Evolutionary conservation across 2,329 filamentous ascomycete genomes (phyloP), one percentile per base, ranked within the genome.

Genomic region (Aspergillus pseudonomiae): DNA sequence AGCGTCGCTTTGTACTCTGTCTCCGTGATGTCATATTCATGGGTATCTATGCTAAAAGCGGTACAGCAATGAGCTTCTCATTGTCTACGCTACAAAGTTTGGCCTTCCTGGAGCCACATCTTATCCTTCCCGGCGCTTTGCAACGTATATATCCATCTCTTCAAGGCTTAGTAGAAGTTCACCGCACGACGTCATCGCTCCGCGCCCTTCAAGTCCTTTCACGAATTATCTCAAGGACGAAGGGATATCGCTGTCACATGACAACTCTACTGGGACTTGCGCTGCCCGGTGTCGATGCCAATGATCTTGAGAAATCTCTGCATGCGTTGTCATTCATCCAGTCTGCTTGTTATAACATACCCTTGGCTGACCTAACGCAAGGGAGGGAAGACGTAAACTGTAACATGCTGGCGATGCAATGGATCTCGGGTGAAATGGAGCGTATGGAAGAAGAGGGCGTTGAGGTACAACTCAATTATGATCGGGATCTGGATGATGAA

Each of bases 121-220:
- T 98, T 70, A 94, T 99, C 63, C 84, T 99, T 1, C 95, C 95
- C 0, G 95, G 96, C 48, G 94, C 95, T 30, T 79, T 99, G 63
- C 95, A 99, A 78, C 88, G 95, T 65, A 98, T 99, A 73, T 99
- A 99, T 74, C 95, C 95, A 12, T 96, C 94, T 69, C 88, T 99
- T 78, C 95, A 99, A 77, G 96, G 96, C 0, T 83, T 99, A 59
- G 95, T 99, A 4, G 95, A 99, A 78, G 95, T 99, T 4, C 95
- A 99, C 80, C 88, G 95, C 59, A 99, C 95, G 2, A 94, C 94
- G 6, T 97, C 95, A 0, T 97, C 94, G 63, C 85, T 99, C 63
- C 91, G 94, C 72, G 92, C 94, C 48, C 82, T 99, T 64, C 94
- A 97, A 80, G 92, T 96, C 84, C 88, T 98, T 65, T 92, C 94